Evolutionary conservation across 2,329 filamentous ascomycete species (phyloP).

Genomic region (Colletotrichum lupini): DNA sequence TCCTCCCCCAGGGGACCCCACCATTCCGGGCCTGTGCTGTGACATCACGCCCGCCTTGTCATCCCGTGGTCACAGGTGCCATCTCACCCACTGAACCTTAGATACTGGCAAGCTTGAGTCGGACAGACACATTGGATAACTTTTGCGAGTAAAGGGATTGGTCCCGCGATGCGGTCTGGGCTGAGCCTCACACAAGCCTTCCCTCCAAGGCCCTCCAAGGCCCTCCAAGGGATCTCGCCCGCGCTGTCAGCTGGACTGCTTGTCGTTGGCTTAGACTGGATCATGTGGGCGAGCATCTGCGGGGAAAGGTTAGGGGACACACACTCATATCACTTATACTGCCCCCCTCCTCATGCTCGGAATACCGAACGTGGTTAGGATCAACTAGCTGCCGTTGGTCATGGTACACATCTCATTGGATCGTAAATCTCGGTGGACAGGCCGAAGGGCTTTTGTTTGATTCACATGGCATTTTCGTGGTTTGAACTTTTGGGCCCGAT

Average conservation of each 20-base stretch:
- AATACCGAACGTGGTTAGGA: background rate
- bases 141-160: conserved; percentile 6
- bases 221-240: background rate
- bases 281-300: conserved; percentile 1
- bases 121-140: background rate
- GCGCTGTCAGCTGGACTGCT: background rate
- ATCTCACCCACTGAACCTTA: background rate
- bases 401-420: background rate
- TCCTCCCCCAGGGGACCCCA: background rate
- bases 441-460: background rate
- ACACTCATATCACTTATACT: background rate
- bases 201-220: background rate
- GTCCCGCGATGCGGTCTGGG: background rate
- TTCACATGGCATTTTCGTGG: background rate
- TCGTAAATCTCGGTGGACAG: background rate
- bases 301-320: conserved; percentile 4
- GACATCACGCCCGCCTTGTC: conserved; percentile 4
- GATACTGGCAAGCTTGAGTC: background rate
- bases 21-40: background rate
- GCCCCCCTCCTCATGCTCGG: background rate
- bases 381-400: background rate
- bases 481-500: too few species aligned
- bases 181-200: conserved; percentile 7
- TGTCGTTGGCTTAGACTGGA: background rate
- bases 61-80: conserved; percentile 14